phyloP scores from a whole-genome alignment of 495 filamentous ascomycete species.

The Choiromyces venosus region DNA sequence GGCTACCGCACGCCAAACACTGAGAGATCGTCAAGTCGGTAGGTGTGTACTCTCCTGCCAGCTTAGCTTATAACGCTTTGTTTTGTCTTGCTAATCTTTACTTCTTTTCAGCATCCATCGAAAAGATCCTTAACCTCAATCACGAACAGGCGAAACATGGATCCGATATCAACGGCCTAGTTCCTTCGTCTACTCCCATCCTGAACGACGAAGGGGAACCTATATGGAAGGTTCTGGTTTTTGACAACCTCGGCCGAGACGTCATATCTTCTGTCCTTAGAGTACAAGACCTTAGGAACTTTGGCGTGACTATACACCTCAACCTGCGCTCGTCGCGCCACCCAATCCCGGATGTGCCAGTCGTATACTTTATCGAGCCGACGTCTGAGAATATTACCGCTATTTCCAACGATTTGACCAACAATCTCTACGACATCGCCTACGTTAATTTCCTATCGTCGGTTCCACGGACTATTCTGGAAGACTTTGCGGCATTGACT shows the following conservation, averaged over 20 bases:
- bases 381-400: constrained; percentile 69
- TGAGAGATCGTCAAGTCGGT: constrained; percentile 97
- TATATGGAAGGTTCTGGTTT: constrained; percentile 62
- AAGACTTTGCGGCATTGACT: constrained; percentile 89
- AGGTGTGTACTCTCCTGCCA: constrained; percentile 46
- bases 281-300: constrained; percentile 83
- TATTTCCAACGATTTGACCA: constrained; percentile 82
- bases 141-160: constrained; percentile 55
- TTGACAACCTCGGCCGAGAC: constrained; percentile 59
- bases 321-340: constrained; percentile 78
- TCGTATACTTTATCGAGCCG: constrained; percentile 91
- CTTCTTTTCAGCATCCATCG: constrained; percentile 68
- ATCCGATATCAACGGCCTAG: constrained; percentile 58
- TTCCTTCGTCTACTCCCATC: constrained; percentile 69
- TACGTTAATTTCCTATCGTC: constrained; percentile 97
- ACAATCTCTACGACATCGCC: constrained; percentile 82
- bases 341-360: constrained; percentile 92
- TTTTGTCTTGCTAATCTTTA: constrained; percentile 35
- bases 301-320: constrained; percentile 97
- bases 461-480: constrained; percentile 82
- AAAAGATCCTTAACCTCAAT: constrained; percentile 94
- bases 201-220: constrained; percentile 81
- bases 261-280: constrained; percentile 88
- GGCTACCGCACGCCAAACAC: constrained; percentile 66
- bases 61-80: constrained; percentile 15